Base-by-base conservation (phyloP, 768 basidiomycete genomes). In the Hirschioporus abietinus region DNA sequence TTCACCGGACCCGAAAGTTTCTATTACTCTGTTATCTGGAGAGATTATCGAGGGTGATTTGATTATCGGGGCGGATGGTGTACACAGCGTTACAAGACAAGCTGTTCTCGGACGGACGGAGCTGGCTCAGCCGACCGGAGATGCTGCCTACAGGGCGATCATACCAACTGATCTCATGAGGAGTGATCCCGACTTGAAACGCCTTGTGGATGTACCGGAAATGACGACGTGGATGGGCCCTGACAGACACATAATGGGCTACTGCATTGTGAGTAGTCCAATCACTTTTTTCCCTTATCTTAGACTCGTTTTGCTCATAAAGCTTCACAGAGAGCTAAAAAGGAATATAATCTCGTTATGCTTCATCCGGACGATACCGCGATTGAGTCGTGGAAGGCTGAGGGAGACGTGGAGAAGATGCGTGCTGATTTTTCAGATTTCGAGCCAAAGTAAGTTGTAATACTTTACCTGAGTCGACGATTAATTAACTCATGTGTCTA, bases 21-120 rank as follows among this genome's bases (percentile, higher is more conserved):
- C 60, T 25, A 64, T 71, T 63, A 80, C 78, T 6, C 77, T 81
- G 26, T 67, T 68, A 18, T 69, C 69, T 12, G 80, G 80, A 1
- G 76, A 79, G 65, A 76, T 79, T 35, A 59, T 81, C 34, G 59
- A 72, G 20, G 77, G 75, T 0, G 79, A 81, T 60, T 63, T 80
- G 4, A 71, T 81, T 62, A 70, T 81, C 25, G 80, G 76, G 17
- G 79, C 79, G 9, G 79, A 74, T 66, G 74, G 74, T 36, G 70
- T 65, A 24, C 67, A 72, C 57, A 69, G 69, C 58, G 65, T 72
- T 26, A 60, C 70, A 18, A 67, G 74, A 30, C 58, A 69, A 60
- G 67, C 64, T 5, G 72, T 75, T 20, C 66, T 71, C 15, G 73
- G 70, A 15, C 52, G 52, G 1, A 64, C 68, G 20, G 70, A 69